phyloP scores from a whole-genome alignment of 306 rosid genomes.

The Vigna nakashimae region DNA sequence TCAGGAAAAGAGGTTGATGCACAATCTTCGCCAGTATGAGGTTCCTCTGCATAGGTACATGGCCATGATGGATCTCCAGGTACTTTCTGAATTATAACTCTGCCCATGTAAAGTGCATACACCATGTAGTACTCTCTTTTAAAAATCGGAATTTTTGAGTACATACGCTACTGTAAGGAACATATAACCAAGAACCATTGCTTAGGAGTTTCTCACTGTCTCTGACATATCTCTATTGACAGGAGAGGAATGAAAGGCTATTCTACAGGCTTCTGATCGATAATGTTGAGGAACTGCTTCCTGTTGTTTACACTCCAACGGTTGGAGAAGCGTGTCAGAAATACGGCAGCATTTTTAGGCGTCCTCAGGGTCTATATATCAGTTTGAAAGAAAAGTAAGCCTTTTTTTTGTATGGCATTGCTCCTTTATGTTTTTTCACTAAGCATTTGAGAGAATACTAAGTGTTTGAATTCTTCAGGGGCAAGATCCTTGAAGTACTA shows the following conservation, averaged over 20 bases:
- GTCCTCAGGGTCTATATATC: constrained; percentile 93
- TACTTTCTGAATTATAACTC: constrained; percentile 27
- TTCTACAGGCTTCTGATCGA: constrained; percentile 91
- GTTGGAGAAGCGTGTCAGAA: constrained; percentile 99
- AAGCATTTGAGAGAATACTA: constrained; percentile 43
- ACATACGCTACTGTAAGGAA: constrained; percentile 2
- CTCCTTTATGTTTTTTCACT: background rate
- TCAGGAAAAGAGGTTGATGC: constrained; percentile 89
- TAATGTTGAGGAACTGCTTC: constrained; percentile 93
- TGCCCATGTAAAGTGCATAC: background rate
- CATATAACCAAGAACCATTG: background rate
- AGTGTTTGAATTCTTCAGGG: constrained; percentile 61
- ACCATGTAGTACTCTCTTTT: background rate
- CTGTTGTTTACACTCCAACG: constrained; percentile 93
- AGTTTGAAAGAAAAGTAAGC: constrained; percentile 91
- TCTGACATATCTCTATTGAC: constrained; percentile 34
- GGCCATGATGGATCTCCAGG: constrained; percentile 99
- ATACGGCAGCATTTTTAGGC: constrained; percentile 91
- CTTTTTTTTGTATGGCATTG: background rate
- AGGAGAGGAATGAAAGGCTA: constrained; percentile 96
- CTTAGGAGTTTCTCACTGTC: constrained; percentile 29
- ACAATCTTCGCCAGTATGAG: constrained; percentile 83
- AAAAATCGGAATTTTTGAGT: background rate
- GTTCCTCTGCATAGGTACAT: constrained; percentile 90
- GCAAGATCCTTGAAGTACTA: constrained; percentile 88